Percentiles rank a stretch among this genome's conserved stretches.
Conservation (phyloP, 305 asterid genomes). For the Fraxinus platypoda region DNA sequence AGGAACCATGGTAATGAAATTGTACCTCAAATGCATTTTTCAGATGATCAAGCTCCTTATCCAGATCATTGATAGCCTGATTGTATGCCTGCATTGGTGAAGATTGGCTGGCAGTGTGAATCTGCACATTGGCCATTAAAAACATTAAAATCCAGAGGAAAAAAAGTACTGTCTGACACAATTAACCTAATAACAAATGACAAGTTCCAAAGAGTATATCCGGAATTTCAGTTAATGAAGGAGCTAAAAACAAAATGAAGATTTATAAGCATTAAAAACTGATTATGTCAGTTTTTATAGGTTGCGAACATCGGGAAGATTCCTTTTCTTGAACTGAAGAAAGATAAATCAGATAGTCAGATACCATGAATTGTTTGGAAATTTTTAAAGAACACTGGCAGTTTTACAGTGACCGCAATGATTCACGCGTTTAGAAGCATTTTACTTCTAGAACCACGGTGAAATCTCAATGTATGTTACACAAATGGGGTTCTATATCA, state of each 20-base stretch:
- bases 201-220: not conserved
- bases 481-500: not conserved
- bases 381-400: not conserved
- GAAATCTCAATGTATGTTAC: not conserved
- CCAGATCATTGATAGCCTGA: slow-evolving; percentile 94
- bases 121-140: slow-evolving; percentile 43
- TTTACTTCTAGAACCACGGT: not conserved
- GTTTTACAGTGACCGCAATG: not conserved
- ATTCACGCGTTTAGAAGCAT: not conserved
- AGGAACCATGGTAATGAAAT: slow-evolving; percentile 6
- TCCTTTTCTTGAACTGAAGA: not conserved
- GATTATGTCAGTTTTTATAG: not conserved
- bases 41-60: slow-evolving; percentile 87
- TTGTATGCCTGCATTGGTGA: slow-evolving; percentile 99
- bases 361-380: not conserved
- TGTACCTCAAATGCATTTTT: slow-evolving; percentile 75
- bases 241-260: not conserved
- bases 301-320: not conserved
- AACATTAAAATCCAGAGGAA: slow-evolving; percentile 11
- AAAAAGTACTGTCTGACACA: not conserved
- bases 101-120: slow-evolving; percentile 94
- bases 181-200: not conserved
- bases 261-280: not conserved
- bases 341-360: not conserved
- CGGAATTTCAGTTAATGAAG: not conserved